Percentiles rank a stretch among this genome's conserved stretches.
phyloP scores from a whole-genome alignment of 1,139 yeast species.

The Sugiyamaella castrensis region DNA sequence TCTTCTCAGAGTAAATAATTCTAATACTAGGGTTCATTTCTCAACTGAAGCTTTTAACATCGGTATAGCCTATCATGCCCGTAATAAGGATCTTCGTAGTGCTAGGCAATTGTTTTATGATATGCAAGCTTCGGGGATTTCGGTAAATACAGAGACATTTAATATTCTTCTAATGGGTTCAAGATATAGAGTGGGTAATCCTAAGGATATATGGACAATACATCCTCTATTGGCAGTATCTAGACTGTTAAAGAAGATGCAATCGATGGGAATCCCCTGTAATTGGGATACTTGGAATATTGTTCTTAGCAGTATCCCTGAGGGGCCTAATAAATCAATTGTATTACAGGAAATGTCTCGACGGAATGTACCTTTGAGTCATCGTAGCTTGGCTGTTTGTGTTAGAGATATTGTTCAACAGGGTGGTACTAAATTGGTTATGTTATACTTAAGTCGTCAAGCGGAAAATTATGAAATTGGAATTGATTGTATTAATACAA shows the following conservation, averaged over 20 bases:
- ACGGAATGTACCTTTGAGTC: slow-evolving; percentile 23
- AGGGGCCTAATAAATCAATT: slow-evolving; percentile 20
- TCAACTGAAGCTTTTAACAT: slow-evolving; percentile 45
- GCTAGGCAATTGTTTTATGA: slow-evolving; percentile 44
- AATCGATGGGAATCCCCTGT: slow-evolving; percentile 30
- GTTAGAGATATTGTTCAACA: slow-evolving; percentile 25
- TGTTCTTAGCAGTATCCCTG: slow-evolving; percentile 24
- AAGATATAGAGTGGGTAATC: slow-evolving; percentile 31
- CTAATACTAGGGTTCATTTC: slow-evolving; percentile 35
- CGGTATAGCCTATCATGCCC: slow-evolving; percentile 42
- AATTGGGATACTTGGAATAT: slow-evolving; percentile 44
- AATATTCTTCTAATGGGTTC: slow-evolving; percentile 38
- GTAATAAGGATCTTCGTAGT: slow-evolving; percentile 41
- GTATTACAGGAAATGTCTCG: slow-evolving; percentile 27
- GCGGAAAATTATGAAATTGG: slow-evolving; percentile 14
- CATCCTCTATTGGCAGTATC: slow-evolving; percentile 28
- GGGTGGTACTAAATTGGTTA: slow-evolving; percentile 25
- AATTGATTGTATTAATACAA: slow-evolving; percentile 15
- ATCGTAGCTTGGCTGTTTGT: slow-evolving; percentile 24
- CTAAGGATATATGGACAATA: slow-evolving; percentile 34
- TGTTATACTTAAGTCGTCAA: slow-evolving; percentile 21
- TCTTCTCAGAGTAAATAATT: slow-evolving; percentile 42
- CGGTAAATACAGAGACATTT: slow-evolving; percentile 45
- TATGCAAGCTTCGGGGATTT: slow-evolving; percentile 38
- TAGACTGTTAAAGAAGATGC: slow-evolving; percentile 36